phyloP scores from a whole-genome alignment of 177 flowering plant species.

The Telopea speciosissima region DNA sequence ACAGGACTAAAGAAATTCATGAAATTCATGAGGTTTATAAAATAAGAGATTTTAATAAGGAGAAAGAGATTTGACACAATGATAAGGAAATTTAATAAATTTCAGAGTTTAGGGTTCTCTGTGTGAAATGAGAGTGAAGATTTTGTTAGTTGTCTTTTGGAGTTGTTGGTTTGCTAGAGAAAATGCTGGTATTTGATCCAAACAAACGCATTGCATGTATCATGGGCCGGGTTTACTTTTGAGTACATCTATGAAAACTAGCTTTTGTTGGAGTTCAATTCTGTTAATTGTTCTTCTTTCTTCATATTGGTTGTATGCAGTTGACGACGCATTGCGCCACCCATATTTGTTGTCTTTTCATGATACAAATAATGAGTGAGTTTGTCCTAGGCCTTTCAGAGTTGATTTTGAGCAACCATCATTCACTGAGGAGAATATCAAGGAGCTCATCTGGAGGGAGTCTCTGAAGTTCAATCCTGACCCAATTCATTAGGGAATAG shows the following conservation, averaged over 20 bases:
- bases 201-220: conserved; percentile 80
- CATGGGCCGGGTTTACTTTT: neutral
- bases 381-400: conserved; percentile 67
- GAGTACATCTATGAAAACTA: neutral
- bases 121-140: too few species aligned
- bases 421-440: conserved; percentile 82
- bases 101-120: too few species aligned
- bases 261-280: neutral
- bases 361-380: conserved; percentile 83
- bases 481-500: conserved; percentile 27
- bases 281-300: neutral
- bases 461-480: conserved; percentile 77
- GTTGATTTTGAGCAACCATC: conserved; percentile 90
- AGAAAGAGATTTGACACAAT: too few species aligned
- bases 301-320: conserved; percentile 36
- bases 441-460: conserved; percentile 90
- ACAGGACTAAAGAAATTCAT: too few species aligned
- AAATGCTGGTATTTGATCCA: conserved; percentile 94
- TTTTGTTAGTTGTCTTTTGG: conserved; percentile 57
- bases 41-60: too few species aligned
- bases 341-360: conserved; percentile 87
- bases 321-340: conserved; percentile 79
- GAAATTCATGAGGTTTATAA: too few species aligned
- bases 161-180: conserved; percentile 74
- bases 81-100: too few species aligned